Conservation (phyloP, 345 rosid species). For the Bruguiera parviflora region DNA sequence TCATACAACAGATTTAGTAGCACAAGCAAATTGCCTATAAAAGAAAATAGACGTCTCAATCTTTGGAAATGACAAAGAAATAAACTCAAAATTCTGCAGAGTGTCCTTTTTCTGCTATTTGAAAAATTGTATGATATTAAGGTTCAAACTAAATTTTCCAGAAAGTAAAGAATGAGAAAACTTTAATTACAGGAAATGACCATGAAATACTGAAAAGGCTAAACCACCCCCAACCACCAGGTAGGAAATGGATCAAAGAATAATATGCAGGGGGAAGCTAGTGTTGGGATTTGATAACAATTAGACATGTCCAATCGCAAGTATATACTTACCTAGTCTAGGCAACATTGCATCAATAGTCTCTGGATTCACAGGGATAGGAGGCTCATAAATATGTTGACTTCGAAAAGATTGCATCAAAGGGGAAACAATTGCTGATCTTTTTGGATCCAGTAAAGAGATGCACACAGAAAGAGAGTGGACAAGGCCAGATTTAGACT, state of each 20-base stretch:
- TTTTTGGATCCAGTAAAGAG: slow-evolving; percentile 87
- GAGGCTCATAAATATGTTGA: slow-evolving; percentile 77
- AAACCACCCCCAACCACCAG: neutral
- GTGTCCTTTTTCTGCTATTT: too few species aligned
- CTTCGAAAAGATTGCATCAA: slow-evolving; percentile 72
- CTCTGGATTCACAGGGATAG: slow-evolving; percentile 71
- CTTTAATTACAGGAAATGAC: too few species aligned
- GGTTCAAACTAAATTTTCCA: too few species aligned
- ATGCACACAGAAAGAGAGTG: slow-evolving; percentile 96
- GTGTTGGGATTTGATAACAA: neutral
- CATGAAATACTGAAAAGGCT: too few species aligned
- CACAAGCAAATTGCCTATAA: slow-evolving; percentile 68
- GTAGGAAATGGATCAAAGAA: neutral
- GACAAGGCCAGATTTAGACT: slow-evolving; percentile 84
- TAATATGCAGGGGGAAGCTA: neutral
- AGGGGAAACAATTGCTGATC: slow-evolving; percentile 63
- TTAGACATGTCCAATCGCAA: neutral
- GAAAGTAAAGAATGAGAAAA: too few species aligned
- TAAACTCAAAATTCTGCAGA: too few species aligned
- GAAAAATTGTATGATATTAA: too few species aligned
- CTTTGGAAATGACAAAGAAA: neutral
- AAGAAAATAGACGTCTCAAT: slow-evolving; percentile 17
- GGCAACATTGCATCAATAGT: slow-evolving; percentile 95
- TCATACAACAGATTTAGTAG: slow-evolving; percentile 74
- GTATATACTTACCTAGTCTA: slow-evolving; percentile 63